A percentile compares a stretch with the other conserved stretches of the same genome.
phyloP scores from a whole-genome alignment of 78 protist genomes.

The Paulinella micropora region DNA sequence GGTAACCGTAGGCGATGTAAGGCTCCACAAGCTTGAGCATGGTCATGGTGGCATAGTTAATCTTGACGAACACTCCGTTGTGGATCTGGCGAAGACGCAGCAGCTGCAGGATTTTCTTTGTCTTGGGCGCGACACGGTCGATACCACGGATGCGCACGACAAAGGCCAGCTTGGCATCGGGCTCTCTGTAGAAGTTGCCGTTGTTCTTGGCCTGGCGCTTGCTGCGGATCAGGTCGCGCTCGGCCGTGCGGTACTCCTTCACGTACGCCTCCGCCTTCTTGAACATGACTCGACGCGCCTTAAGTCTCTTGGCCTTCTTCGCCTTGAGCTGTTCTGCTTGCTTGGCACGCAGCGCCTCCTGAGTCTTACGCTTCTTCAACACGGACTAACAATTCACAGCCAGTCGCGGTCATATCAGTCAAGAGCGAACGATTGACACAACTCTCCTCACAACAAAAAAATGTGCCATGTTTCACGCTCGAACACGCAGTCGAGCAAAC shows the following conservation, averaged over 20 bases:
- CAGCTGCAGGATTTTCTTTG: constrained; percentile 85
- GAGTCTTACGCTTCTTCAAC: too few species aligned
- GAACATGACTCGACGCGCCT: too few species aligned
- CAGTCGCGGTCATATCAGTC: too few species aligned
- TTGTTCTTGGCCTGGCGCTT: constrained; percentile 68
- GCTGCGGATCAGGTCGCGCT: constrained; percentile 37
- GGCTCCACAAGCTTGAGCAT: constrained; percentile 90
- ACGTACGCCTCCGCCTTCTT: constrained; percentile 70
- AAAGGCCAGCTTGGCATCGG: constrained; percentile 94
- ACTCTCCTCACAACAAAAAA: too few species aligned
- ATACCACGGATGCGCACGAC: constrained; percentile 98
- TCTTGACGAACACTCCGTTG: constrained; percentile 90
- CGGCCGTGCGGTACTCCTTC: constrained; percentile 63
- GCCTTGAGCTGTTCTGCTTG: too few species aligned
- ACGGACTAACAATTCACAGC: too few species aligned
- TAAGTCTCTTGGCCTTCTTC: too few species aligned
- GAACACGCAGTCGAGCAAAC: too few species aligned
- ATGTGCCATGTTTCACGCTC: too few species aligned
- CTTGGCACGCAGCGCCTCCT: too few species aligned
- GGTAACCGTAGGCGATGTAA: constrained; percentile 93
- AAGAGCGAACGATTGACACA: too few species aligned
- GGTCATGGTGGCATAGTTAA: constrained; percentile 93
- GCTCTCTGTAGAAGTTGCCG: constrained; percentile 79
- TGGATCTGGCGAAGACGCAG: constrained; percentile 94
- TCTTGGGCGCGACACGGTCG: constrained; percentile 82